Conservation (phyloP, 1,139 yeast genomes). For the Taphrina deformans region DNA sequence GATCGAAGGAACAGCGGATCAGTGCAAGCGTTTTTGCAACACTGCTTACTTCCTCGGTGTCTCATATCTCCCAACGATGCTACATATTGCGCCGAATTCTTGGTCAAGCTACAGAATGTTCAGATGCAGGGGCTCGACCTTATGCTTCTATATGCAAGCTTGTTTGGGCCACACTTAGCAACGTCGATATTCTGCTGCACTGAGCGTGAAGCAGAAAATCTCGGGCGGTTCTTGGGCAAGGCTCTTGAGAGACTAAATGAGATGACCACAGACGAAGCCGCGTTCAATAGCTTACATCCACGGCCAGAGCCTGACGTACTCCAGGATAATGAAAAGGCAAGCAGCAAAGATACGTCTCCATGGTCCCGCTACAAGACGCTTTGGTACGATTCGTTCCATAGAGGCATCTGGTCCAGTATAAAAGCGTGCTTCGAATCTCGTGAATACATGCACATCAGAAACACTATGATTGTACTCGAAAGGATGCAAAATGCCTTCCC, state of each 20-base stretch:
- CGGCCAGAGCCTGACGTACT: slow-evolving; percentile 38
- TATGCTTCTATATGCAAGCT: slow-evolving; percentile 51
- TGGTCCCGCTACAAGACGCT: slow-evolving; percentile 50
- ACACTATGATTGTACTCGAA: slow-evolving; percentile 75
- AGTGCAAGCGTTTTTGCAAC: slow-evolving; percentile 54
- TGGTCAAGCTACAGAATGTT: slow-evolving; percentile 54
- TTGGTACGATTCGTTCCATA: slow-evolving; percentile 59
- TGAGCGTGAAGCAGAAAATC: slow-evolving; percentile 74
- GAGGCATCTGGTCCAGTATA: slow-evolving; percentile 52
- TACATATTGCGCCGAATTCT: slow-evolving; percentile 62
- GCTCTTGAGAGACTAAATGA: slow-evolving; percentile 53
- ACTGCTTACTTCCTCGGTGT: slow-evolving; percentile 73
- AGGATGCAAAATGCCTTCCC: slow-evolving; percentile 69
- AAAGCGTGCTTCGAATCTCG: slow-evolving; percentile 54
- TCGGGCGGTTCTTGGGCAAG: slow-evolving; percentile 71
- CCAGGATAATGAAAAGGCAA: neutral
- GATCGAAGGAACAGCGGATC: neutral
- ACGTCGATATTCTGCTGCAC: slow-evolving; percentile 71
- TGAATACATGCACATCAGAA: slow-evolving; percentile 79
- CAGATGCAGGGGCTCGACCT: slow-evolving; percentile 53
- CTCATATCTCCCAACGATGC: slow-evolving; percentile 86
- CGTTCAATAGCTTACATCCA: slow-evolving; percentile 44
- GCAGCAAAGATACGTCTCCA: neutral
- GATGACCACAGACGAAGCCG: slow-evolving; percentile 48
- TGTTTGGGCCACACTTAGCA: slow-evolving; percentile 55